Base-by-base conservation (phyloP, 2,329 filamentous ascomycete genomes). In the Biscogniauxia sp. region DNA sequence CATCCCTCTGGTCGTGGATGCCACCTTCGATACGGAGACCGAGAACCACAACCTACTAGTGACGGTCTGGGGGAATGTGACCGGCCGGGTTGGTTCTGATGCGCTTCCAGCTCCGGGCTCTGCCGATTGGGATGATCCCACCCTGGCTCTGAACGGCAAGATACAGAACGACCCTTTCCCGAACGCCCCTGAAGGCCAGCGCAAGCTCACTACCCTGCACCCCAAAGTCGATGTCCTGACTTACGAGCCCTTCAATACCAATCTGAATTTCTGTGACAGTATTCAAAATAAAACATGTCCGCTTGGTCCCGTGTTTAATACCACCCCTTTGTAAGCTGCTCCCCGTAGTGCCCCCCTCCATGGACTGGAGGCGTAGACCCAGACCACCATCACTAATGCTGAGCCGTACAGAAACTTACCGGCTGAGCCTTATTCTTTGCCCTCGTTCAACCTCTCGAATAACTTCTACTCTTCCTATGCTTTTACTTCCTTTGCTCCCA, bases 41-140 rank as follows among this genome's bases (percentile, higher is more conserved):
- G 74, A 84, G 4, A 82, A 78, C 55, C 86, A 93, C 71, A 85
- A 82, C 50, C 81, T 99, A 54, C 87, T 85, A 64, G 79, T 97
- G 58, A 95, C 88, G 1, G 84, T 97, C 53, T 98, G 92, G 79
- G 94, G 93, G 56, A 97, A 98, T 75, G 92, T 98, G 28, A 91
- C 89, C 8, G 95, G 95, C 53, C 86, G 88, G 55, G 81, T 84
- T 52, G 80, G 81, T 2, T 72, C 77, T 13, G 78, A 79, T n/a
- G 62, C 76, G 2, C 84, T 92, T 57, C 92, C 92, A 37, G 69
- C 84, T 0, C 76, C 82, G 19, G 75, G 82, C 68, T 83, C 86
- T 71, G 75, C 84, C 0, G 77, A 80, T 53, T 92, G 92, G 91
- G 73, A 67, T 2, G 80, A 95, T 71, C 71, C 80, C 0, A 84